These are phyloP conservation scores for Alternaria gaisen DNA, from an alignment of 2,329 filamentous ascomycete species.

Conservation along the genomic window DNA sequence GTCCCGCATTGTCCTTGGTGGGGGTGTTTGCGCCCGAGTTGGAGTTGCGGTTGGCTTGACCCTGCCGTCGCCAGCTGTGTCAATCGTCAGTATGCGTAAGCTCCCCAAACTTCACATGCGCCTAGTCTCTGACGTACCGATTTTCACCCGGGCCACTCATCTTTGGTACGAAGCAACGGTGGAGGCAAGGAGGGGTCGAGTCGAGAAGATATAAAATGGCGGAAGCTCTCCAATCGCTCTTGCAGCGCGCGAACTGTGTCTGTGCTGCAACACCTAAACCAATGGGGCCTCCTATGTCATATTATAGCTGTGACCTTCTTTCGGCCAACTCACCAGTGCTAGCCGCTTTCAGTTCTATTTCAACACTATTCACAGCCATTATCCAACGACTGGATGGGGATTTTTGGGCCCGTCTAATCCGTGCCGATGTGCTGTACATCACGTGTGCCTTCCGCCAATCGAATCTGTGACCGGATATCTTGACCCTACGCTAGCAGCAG, in stretches of 20 bases:
- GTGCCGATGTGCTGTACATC: conserved; percentile 30
- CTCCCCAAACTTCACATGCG: background rate
- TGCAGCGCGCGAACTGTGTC: conserved; percentile 35
- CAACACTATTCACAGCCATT: conserved; percentile 16
- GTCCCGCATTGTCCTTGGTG: conserved; percentile 40
- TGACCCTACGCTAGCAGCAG: conserved; percentile 14
- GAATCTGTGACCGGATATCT: conserved; percentile 6
- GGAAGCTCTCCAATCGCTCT: conserved; percentile 31
- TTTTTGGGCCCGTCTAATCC: conserved; percentile 18
- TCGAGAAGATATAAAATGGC: conserved; percentile 43
- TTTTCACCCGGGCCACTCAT: conserved; percentile 53
- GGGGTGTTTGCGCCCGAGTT: conserved; percentile 46
- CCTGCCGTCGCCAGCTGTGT: conserved; percentile 48
- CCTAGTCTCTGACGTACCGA: conserved; percentile 34
- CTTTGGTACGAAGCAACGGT: conserved; percentile 35
- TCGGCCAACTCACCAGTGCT: conserved; percentile 30
- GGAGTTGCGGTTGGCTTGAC: conserved; percentile 44
- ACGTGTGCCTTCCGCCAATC: conserved; percentile 19
- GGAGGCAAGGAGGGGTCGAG: conserved; percentile 37
- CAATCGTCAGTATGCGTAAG: conserved; percentile 22
- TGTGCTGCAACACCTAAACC: conserved; percentile 26
- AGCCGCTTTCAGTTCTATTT: conserved; percentile 23
- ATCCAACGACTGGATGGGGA: conserved; percentile 24
- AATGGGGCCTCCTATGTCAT: conserved; percentile 27
- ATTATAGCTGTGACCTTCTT: conserved; percentile 19